Evolutionary conservation across 441 rosid species (phyloP).

Genomic region (Syzygium syzygioides): DNA sequence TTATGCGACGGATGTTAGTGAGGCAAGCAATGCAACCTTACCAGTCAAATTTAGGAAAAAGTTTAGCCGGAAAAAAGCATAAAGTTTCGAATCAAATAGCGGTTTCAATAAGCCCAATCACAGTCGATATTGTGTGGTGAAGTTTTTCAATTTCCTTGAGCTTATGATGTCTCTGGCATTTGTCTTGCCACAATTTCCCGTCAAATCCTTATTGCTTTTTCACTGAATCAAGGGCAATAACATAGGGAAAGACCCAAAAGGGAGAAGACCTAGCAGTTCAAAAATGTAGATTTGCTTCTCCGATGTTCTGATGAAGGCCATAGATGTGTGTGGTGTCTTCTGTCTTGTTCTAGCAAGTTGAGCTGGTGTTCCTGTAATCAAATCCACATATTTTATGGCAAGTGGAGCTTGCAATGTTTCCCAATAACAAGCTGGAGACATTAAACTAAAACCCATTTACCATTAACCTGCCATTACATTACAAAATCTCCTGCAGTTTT

Average conservation of each 20-base stretch:
- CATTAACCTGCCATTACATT: neutral
- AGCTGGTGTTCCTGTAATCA: neutral
- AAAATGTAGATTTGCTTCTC: neutral
- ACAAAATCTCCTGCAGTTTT: neutral
- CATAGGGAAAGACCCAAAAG: neutral
- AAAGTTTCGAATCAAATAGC: neutral
- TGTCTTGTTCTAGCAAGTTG: neutral
- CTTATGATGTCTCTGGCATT: neutral
- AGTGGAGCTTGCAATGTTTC: neutral
- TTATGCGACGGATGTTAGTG: neutral
- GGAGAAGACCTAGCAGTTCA: neutral
- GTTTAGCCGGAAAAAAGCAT: neutral
- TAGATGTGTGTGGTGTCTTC: neutral
- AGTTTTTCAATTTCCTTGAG: neutral
- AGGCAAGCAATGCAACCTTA: neutral
- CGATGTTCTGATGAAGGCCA: neutral
- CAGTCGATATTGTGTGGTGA: neutral
- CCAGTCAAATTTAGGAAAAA: neutral
- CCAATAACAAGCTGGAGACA: neutral
- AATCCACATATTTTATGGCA: neutral
- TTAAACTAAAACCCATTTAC: neutral
- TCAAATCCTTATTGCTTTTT: neutral
- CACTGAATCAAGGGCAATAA: neutral
- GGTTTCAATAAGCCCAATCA: neutral
- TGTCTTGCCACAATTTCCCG: neutral